These are phyloP conservation scores for Tylopilus sp. DNA, from an alignment of 1,284 basidiomycete species.

Conservation along the genomic window DNA sequence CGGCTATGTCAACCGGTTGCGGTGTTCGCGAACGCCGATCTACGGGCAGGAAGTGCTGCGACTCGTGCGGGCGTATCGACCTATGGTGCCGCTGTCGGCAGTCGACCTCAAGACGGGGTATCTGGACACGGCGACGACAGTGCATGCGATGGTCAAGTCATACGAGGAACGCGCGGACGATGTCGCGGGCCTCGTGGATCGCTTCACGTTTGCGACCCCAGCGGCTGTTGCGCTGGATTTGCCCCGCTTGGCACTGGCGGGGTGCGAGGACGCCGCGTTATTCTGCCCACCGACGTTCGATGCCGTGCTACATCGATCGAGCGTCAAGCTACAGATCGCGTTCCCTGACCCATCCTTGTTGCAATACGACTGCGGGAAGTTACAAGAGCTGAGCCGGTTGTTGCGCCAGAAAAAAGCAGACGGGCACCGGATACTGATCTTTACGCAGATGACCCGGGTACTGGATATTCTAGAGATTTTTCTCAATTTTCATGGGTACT, in stretches of 20 bases:
- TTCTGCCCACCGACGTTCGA: constrained; percentile 66
- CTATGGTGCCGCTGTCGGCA: constrained; percentile 70
- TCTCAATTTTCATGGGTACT: constrained; percentile 93
- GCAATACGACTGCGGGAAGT: constrained; percentile 97
- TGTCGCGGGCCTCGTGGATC: constrained; percentile 70
- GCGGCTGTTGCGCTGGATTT: constrained; percentile 84
- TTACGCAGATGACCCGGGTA: constrained; percentile 97
- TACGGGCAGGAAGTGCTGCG: constrained; percentile 74
- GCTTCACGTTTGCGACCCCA: constrained; percentile 90
- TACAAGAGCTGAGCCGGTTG: constrained; percentile 86
- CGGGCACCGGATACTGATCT: constrained; percentile 93
- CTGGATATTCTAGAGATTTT: constrained; percentile 96
- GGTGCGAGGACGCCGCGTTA: constrained; percentile 47
- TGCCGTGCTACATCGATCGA: constrained; percentile 74
- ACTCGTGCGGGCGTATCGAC: constrained; percentile 55
- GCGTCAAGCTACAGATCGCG: constrained; percentile 92
- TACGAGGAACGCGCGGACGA: constrained; percentile 69
- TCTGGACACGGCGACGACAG: constrained; percentile 53
- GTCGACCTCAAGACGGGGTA: constrained; percentile 50
- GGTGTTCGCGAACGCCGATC: constrained; percentile 73
- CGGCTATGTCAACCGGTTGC: constrained; percentile 81
- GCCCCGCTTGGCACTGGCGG: constrained; percentile 67
- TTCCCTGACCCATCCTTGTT: constrained; percentile 93
- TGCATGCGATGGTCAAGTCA: constrained; percentile 72
- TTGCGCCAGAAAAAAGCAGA: constrained; percentile 88